Base-by-base conservation (phyloP, 2,329 filamentous ascomycete species). In the Colletotrichum musae region DNA sequence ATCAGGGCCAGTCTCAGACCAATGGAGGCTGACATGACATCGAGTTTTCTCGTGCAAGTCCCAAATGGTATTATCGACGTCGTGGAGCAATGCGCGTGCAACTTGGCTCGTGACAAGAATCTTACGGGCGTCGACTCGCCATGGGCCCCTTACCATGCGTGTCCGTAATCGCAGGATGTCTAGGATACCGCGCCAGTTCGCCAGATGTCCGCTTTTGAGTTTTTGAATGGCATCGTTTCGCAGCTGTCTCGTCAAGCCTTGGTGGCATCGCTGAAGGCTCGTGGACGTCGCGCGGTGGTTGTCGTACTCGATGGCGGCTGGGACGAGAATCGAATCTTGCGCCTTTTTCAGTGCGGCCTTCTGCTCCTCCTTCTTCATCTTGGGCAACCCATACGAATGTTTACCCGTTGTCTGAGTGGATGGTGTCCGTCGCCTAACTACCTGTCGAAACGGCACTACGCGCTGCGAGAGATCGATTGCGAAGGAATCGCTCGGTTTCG, bases 101-200 rank as follows among this genome's bases (percentile, higher is more conserved):
- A 72, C 52, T 6, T 64, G 58, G 15, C 28, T 45, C 2, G 74
- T 64, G 0, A 81, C 43, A 9, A 72, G 45, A 16, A 81, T 72
- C 39, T 75, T 76, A 24, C 79, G 72, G 2, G 66, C 72, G 32
- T 18, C n/a, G 16, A 74, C 68, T 26, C 70, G 64, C 68, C 68
- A 70, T 10, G 58, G 58, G 10, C 70, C 53, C 65, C 18, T 52
- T 56, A 61, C 10, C 61, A 75, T 75, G 10, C 77, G 75, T 15
- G 83, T 85, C 71, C 74, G 78, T 15, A 73, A 73, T 70, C 77
- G 78, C 68, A 87, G 77, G 4, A 79, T 70, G 9, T 74, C 69
- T 48, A 87, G 78, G 12, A 81, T 80, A 6, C 75, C 71, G 15
- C 76, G 78, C 84, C 84, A 87, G 67, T 82, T 76, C 1, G 79